Percentiles rank a stretch among this genome's conserved stretches.
Conservation (phyloP, 75 land plant species). For the Cunninghamia lanceolata region DNA sequence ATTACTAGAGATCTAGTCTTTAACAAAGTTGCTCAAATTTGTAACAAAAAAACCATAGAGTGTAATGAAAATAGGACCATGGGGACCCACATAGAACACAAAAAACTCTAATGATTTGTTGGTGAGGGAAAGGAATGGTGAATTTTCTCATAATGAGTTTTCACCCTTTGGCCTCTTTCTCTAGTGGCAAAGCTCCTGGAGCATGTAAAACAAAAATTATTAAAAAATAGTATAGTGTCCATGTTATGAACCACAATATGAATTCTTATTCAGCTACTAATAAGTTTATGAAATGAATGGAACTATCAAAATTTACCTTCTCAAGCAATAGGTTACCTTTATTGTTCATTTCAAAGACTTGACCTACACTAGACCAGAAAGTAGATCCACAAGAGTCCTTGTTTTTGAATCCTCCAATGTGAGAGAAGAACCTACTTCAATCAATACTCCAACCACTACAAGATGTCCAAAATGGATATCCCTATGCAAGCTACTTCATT, state of each 20-base stretch:
- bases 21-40: not conserved
- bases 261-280: not conserved
- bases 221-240: not conserved
- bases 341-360: slow-evolving; percentile 38
- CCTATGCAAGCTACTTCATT: slow-evolving; percentile 91
- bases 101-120: too few species aligned
- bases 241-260: not conserved
- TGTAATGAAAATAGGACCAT: not conserved
- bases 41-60: not conserved
- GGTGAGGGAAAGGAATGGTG: too few species aligned
- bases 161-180: too few species aligned
- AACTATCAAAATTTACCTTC: not conserved
- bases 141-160: too few species aligned
- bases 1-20: not conserved
- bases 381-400: slow-evolving; percentile 80
- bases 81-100: too few species aligned
- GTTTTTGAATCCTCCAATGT: slow-evolving; percentile 74
- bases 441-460: slow-evolving; percentile 84
- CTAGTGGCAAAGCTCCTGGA: too few species aligned
- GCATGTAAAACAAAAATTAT: too few species aligned
- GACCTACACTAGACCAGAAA: slow-evolving; percentile 86
- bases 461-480: slow-evolving; percentile 99
- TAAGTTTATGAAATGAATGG: not conserved
- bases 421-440: slow-evolving; percentile 82
- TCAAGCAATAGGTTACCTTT: slow-evolving; percentile 39